A percentile compares a stretch with the other conserved stretches of the same genome.
These are phyloP conservation scores for Monosporascus sp. DNA, from an alignment of 2,329 filamentous ascomycete species.

Conservation along the genomic window DNA sequence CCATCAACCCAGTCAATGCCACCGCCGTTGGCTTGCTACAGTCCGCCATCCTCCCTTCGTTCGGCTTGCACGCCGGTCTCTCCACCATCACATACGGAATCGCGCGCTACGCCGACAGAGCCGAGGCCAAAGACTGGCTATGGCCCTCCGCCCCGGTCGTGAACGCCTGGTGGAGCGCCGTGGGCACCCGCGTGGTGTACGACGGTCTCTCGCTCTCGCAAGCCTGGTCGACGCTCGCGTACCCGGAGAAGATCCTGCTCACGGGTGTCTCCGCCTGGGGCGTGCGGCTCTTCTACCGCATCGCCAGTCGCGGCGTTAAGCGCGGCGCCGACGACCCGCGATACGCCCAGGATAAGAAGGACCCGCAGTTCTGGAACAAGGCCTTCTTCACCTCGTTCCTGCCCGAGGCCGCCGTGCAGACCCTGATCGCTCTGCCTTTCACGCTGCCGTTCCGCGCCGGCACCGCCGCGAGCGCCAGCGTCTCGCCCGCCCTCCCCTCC, in stretches of 20 bases:
- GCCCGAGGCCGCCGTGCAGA: constrained; percentile 53
- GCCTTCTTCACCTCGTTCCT: constrained; percentile 50
- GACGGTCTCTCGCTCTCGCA: constrained; percentile 39
- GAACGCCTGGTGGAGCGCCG: constrained; percentile 57
- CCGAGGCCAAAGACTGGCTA: constrained; percentile 57
- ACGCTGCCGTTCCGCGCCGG: constrained; percentile 45
- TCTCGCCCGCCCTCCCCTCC: constrained; percentile 31
- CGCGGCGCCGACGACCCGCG: constrained; percentile 52
- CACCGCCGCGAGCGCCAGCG: constrained; percentile 24
- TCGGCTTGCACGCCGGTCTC: constrained; percentile 48
- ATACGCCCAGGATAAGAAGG: constrained; percentile 46
- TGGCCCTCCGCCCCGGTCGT: constrained; percentile 51
- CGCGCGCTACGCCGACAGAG: constrained; percentile 46
- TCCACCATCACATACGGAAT: constrained; percentile 46
- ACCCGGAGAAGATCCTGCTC: constrained; percentile 51
- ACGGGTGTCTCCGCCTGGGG: constrained; percentile 55
- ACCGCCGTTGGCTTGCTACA: constrained; percentile 44
- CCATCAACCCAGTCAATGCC: constrained; percentile 11
- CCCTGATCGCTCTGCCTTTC: constrained; percentile 52
- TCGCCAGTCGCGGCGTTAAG: constrained; percentile 42
- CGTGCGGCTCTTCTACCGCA: constrained; percentile 48
- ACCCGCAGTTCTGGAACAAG: constrained; percentile 49
- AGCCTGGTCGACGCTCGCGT: constrained; percentile 43
- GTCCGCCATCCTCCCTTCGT: constrained; percentile 48
- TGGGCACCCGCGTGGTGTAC: constrained; percentile 45